Evolutionary conservation across 2,329 filamentous ascomycete species (phyloP).

Genomic region (Ophiocordyceps unilateralis): DNA sequence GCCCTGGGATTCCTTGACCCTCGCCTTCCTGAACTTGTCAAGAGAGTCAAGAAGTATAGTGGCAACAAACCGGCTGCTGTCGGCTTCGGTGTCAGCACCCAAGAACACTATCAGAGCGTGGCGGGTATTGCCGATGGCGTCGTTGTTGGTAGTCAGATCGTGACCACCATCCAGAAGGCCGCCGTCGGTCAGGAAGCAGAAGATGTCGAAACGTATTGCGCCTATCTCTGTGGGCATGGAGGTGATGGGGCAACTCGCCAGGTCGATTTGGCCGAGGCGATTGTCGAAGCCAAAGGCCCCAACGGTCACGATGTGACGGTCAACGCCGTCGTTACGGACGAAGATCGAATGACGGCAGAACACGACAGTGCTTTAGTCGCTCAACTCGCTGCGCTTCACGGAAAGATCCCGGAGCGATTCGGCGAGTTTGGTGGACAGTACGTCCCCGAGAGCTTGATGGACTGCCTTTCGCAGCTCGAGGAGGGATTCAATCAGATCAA

Average conservation of each 20-base stretch:
- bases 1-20: constrained; percentile 69
- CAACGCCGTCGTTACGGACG: constrained; percentile 45
- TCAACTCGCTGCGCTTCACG: constrained; percentile 69
- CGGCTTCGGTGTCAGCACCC: constrained; percentile 89
- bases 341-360: constrained; percentile 43
- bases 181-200: constrained; percentile 26
- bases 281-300: constrained; percentile 32
- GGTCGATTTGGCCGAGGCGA: constrained; percentile 51
- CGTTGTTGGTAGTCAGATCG: constrained; percentile 90
- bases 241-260: constrained; percentile 36
- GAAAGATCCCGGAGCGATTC: constrained; percentile 68
- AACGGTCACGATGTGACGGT: constrained; percentile 28
- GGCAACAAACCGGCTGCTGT: constrained; percentile 81
- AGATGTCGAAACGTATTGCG: constrained; percentile 74
- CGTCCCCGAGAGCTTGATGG: constrained; percentile 94
- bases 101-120: constrained; percentile 81
- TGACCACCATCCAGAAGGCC: constrained; percentile 47
- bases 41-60: constrained; percentile 80
- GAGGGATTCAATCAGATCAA: constrained; percentile 76
- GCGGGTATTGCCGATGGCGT: constrained; percentile 78
- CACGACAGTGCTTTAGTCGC: constrained; percentile 50
- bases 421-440: constrained; percentile 96
- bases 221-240: constrained; percentile 40
- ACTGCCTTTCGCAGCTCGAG: constrained; percentile 82
- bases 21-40: constrained; percentile 64